Evolutionary conservation across 345 rosid genomes (phyloP).

Genomic region (Eucalyptus regnans): DNA sequence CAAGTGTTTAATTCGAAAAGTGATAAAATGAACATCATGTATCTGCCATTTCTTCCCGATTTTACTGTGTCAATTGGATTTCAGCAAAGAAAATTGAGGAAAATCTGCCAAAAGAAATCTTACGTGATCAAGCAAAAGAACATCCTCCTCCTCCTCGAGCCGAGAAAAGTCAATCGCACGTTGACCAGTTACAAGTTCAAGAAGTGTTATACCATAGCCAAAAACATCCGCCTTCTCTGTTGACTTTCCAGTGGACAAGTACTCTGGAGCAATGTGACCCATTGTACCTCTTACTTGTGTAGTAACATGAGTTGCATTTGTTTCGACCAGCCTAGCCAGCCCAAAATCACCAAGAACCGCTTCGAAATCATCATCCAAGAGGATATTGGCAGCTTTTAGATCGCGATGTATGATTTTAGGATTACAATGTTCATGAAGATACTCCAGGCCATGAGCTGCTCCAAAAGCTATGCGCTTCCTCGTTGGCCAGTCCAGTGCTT

Average conservation of each 20-base stretch:
- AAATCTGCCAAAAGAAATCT: conserved; percentile 1
- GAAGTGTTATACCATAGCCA: conserved; percentile 85
- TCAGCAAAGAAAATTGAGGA: background rate
- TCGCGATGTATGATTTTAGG: conserved; percentile 92
- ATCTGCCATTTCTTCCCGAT: background rate
- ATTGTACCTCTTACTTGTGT: conserved; percentile 89
- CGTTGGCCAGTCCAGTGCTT: conserved; percentile 68
- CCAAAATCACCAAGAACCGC: conserved; percentile 90
- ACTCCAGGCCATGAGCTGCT: conserved; percentile 80
- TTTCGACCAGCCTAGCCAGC: conserved; percentile 57
- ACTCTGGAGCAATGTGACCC: conserved; percentile 95
- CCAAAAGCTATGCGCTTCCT: conserved; percentile 77
- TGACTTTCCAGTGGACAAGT: conserved; percentile 76
- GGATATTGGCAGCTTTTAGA: conserved; percentile 84
- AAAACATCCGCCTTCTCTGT: conserved; percentile 87
- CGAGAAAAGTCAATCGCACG: conserved; percentile 81
- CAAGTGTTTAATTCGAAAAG: background rate
- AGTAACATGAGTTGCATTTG: conserved; percentile 65
- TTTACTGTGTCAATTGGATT: background rate
- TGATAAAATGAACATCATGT: background rate
- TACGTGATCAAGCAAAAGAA: conserved; percentile 88
- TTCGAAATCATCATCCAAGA: conserved; percentile 67
- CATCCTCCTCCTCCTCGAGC: conserved; percentile 83
- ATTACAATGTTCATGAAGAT: conserved; percentile 74
- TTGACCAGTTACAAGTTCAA: conserved; percentile 86